Evolutionary conservation across 2,329 filamentous ascomycete species (phyloP).

Genomic region (Coniochaeta sp.): DNA sequence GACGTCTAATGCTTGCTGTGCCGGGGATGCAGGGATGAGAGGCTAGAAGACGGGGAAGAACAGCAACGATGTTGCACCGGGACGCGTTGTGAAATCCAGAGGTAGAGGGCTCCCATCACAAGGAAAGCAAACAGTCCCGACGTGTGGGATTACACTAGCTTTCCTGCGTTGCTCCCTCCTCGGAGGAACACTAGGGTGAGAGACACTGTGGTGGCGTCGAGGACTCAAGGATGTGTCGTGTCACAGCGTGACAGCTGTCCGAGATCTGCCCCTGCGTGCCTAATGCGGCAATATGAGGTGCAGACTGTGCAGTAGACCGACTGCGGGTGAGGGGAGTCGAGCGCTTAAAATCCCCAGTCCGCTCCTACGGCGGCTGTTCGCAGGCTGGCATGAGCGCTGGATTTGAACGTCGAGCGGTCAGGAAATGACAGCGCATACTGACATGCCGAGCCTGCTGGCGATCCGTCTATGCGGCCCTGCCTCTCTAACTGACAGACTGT

Average conservation of each 20-base stretch:
- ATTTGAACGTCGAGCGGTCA: background rate
- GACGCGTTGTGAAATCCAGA: background rate
- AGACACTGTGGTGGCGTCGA: background rate
- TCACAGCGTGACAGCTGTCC: background rate
- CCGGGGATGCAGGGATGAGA: background rate
- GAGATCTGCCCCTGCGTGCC: background rate
- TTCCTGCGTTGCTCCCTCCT: background rate
- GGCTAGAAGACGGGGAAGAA: background rate
- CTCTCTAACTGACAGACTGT: background rate
- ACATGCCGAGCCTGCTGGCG: background rate
- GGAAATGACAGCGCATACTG: background rate
- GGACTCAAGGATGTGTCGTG: background rate
- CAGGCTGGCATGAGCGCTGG: background rate
- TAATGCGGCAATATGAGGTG: background rate
- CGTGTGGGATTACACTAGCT: background rate
- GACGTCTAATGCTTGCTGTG: background rate
- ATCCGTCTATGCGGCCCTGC: background rate
- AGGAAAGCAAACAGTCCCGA: background rate
- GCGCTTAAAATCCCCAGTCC: background rate
- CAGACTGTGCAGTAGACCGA: too few species aligned
- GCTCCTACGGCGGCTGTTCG: background rate
- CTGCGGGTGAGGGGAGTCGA: background rate
- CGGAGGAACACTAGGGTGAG: background rate
- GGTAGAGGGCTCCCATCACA: background rate
- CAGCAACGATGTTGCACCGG: background rate